phyloP scores from a whole-genome alignment of 2,329 filamentous ascomycete species.

The Diaporthe capsici region DNA sequence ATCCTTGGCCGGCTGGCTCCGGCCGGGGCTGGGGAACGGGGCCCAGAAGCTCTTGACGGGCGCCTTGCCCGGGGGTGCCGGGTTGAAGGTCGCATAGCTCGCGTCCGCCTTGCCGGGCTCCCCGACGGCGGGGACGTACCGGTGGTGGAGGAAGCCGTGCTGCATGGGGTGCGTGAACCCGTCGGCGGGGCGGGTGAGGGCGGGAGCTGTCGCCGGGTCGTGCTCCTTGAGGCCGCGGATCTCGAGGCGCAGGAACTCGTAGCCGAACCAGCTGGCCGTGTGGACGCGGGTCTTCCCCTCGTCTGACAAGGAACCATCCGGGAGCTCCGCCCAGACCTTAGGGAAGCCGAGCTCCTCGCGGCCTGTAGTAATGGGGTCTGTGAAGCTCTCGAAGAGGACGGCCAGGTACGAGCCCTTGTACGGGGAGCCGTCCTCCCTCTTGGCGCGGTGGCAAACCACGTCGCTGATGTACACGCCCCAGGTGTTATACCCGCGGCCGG shows the following conservation, averaged over 20 bases:
- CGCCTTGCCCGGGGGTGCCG: conserved; percentile 3
- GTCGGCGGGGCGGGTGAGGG: conserved; percentile 13
- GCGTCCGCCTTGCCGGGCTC: conserved; percentile 52
- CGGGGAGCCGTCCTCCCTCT: conserved; percentile 61
- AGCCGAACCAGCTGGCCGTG: conserved; percentile 38
- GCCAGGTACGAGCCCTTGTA: conserved; percentile 66
- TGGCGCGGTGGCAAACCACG: conserved; percentile 63
- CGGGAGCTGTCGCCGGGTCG: conserved; percentile 37
- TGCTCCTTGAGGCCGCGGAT: conserved; percentile 57
- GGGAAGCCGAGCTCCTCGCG: conserved; percentile 74
- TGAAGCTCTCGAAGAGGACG: conserved; percentile 69
- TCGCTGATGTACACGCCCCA: conserved; percentile 75
- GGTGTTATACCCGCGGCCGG: conserved; percentile 70
- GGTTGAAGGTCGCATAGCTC: conserved; percentile 19
- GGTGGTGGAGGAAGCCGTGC: conserved; percentile 66
- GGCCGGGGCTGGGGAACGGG: conserved; percentile 7
- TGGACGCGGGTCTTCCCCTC: background rate
- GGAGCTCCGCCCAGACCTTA: conserved; percentile 60
- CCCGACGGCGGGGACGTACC: conserved; percentile 70
- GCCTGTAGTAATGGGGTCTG: conserved; percentile 72
- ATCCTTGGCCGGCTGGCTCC: background rate
- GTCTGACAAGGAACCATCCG: background rate
- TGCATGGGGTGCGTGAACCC: conserved; percentile 21
- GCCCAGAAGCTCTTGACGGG: conserved; percentile 9
- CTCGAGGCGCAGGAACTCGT: conserved; percentile 55